Conservation (phyloP, 2,329 filamentous ascomycete species). For the Talaromyces sp. region DNA sequence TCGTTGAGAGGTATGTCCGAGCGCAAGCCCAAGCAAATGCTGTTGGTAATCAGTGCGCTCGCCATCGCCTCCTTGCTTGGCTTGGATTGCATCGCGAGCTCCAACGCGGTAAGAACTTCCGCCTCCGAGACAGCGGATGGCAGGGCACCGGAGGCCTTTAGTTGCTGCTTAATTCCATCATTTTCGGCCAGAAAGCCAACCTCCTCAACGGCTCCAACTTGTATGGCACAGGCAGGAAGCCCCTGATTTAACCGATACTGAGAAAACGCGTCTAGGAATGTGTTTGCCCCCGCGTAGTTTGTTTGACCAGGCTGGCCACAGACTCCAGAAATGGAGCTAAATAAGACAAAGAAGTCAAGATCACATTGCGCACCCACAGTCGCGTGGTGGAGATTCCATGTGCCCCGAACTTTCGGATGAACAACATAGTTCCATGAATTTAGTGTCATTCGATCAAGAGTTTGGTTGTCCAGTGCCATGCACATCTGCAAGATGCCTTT, state of each 20-base stretch:
- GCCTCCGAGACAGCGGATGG: slow-evolving; percentile 1
- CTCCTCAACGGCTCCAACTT: slow-evolving; percentile 25
- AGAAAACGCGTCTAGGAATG: slow-evolving; percentile 37
- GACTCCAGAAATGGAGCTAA: slow-evolving; percentile 40
- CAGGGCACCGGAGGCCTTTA: slow-evolving; percentile 1
- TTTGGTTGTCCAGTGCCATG: slow-evolving; percentile 21
- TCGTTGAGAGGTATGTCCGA: neutral
- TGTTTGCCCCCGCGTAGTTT: slow-evolving; percentile 44
- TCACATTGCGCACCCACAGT: slow-evolving; percentile 1
- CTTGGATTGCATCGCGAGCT: slow-evolving; percentile 5
- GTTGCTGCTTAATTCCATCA: slow-evolving; percentile 7
- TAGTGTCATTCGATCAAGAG: slow-evolving; percentile 9
- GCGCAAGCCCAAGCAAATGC: slow-evolving; percentile 6
- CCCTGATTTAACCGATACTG: slow-evolving; percentile 26
- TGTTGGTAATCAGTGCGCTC: slow-evolving; percentile 1
- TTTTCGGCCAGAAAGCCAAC: slow-evolving; percentile 9
- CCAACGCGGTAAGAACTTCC: slow-evolving; percentile 4
- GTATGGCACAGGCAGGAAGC: slow-evolving; percentile 16
- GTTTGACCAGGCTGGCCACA: slow-evolving; percentile 36
- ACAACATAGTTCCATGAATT: slow-evolving; percentile 15
- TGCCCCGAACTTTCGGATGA: slow-evolving; percentile 24
- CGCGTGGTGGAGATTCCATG: slow-evolving; percentile 21
- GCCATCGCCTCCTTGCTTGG: neutral
- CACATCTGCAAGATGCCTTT: slow-evolving; percentile 23
- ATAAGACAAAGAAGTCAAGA: slow-evolving; percentile 49